These are phyloP conservation scores for Hemisphaericaspora lyxosophila DNA, from an alignment of 1,139 yeast species.

Conservation along the genomic window DNA sequence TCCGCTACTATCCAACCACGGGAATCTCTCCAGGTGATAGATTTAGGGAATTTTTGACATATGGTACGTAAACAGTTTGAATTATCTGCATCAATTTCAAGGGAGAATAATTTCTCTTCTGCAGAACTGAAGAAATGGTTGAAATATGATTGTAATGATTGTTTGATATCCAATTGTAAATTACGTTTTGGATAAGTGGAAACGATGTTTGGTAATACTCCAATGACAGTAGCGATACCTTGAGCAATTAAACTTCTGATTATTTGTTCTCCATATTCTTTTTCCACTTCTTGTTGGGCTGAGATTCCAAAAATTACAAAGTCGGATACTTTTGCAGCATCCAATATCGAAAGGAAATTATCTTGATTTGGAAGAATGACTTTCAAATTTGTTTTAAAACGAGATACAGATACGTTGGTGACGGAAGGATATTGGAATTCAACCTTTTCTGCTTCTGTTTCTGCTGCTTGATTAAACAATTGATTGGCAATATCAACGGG, in stretches of 20 bases:
- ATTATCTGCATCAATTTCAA: constrained; percentile 69
- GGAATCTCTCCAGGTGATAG: constrained; percentile 86
- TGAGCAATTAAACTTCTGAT: constrained; percentile 86
- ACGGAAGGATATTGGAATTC: constrained; percentile 48
- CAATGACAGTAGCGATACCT: constrained; percentile 83
- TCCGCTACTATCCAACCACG: constrained; percentile 88
- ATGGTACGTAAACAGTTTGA: constrained; percentile 68
- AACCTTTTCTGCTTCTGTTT: constrained; percentile 26
- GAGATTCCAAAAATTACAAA: constrained; percentile 84
- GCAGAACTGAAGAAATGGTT: constrained; percentile 81
- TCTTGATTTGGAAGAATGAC: constrained; percentile 71
- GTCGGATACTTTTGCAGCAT: constrained; percentile 87
- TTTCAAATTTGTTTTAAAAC: constrained; percentile 76
- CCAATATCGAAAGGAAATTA: constrained; percentile 69
- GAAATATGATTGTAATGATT: constrained; percentile 79
- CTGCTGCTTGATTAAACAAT: constrained; percentile 39
- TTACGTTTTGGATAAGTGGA: constrained; percentile 71
- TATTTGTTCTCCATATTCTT: constrained; percentile 79
- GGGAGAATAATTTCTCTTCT: constrained; percentile 71
- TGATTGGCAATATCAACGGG: constrained; percentile 56
- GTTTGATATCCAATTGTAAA: constrained; percentile 73
- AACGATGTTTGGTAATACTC: constrained; percentile 75
- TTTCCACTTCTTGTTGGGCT: constrained; percentile 79
- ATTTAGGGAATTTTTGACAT: constrained; percentile 85
- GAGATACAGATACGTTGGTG: constrained; percentile 48